Conservation (phyloP, 345 rosid species). For the Diplotaxis tenuifolia region DNA sequence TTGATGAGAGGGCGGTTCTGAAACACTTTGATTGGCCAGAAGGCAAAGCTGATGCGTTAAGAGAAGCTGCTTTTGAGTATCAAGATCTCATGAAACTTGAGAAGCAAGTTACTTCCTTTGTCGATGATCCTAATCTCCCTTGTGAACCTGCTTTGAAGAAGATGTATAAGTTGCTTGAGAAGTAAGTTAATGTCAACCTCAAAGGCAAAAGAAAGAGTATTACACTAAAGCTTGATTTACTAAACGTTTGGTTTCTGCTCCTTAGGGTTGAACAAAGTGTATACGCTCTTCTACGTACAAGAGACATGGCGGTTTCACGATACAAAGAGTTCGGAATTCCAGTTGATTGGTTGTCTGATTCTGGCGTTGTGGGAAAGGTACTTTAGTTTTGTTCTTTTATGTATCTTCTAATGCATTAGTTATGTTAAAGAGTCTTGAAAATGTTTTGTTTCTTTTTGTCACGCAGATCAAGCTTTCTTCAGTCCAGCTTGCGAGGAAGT, state of each 20-base stretch:
- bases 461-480: slow-evolving; percentile 90
- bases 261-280: slow-evolving; percentile 86
- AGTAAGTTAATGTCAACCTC: slow-evolving; percentile 47
- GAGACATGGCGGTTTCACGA: slow-evolving; percentile 89
- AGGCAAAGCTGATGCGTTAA: slow-evolving; percentile 91
- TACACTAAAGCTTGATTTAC: slow-evolving; percentile 2
- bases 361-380: slow-evolving; percentile 97
- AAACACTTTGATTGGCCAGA: slow-evolving; percentile 99
- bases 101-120: slow-evolving; percentile 72
- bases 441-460: slow-evolving; percentile 18
- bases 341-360: slow-evolving; percentile 74
- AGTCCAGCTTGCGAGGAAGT: slow-evolving; percentile 88
- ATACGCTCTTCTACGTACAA: slow-evolving; percentile 83
- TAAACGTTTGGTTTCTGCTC: background rate
- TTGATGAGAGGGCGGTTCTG: slow-evolving; percentile 95
- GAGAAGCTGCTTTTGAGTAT: slow-evolving; percentile 97
- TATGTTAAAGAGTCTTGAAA: background rate
- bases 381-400: slow-evolving; percentile 1
- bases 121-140: slow-evolving; percentile 75
- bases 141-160: slow-evolving; percentile 89
- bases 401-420: background rate
- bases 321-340: slow-evolving; percentile 91
- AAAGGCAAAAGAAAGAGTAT: background rate
- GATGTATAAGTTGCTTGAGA: slow-evolving; percentile 94
- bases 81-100: slow-evolving; percentile 90